Evolutionary conservation across 352 stramenopile genomes (phyloP).

Genomic region (Salisapilia sapeloensis): DNA sequence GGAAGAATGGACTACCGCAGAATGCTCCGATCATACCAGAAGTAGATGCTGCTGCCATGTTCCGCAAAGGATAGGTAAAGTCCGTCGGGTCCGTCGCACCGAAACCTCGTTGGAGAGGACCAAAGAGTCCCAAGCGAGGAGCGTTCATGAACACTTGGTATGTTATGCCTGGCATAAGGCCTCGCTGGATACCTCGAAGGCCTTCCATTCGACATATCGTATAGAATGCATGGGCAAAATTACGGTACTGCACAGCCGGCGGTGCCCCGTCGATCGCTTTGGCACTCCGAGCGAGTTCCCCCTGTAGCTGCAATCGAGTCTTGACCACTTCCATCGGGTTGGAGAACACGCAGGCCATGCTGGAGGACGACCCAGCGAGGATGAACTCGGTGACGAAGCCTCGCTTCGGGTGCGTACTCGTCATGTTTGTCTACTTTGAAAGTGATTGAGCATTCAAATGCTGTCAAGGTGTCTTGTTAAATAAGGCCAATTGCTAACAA

Average conservation of each 20-base stretch:
- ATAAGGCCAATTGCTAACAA: too few species aligned
- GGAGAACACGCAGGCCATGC: conserved; percentile 50
- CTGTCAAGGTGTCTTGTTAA: too few species aligned
- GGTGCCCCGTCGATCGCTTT: conserved; percentile 6
- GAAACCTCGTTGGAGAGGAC: conserved; percentile 63
- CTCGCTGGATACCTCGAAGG: conserved; percentile 59
- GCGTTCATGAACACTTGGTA: conserved; percentile 80
- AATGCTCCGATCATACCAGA: conserved; percentile 63
- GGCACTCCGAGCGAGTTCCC: conserved; percentile 44
- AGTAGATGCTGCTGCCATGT: conserved; percentile 51
- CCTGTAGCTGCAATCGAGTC: conserved; percentile 79
- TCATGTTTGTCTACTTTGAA: too few species aligned
- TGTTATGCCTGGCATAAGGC: conserved; percentile 51
- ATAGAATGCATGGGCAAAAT: conserved; percentile 76
- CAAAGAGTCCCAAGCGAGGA: conserved; percentile 54
- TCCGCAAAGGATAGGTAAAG: conserved; percentile 55
- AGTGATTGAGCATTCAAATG: too few species aligned
- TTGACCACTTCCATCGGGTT: conserved; percentile 86
- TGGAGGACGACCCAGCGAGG: conserved; percentile 43
- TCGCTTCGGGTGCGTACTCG: conserved; percentile 12
- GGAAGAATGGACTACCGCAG: conserved; percentile 70
- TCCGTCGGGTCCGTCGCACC: conserved; percentile 60
- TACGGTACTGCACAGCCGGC: conserved; percentile 53
- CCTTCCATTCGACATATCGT: conserved; percentile 66
- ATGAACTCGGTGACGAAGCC: conserved; percentile 54